These are phyloP conservation scores for Cerioporus squamosus DNA, from an alignment of 1,284 basidiomycete species.

Conservation along the genomic window DNA sequence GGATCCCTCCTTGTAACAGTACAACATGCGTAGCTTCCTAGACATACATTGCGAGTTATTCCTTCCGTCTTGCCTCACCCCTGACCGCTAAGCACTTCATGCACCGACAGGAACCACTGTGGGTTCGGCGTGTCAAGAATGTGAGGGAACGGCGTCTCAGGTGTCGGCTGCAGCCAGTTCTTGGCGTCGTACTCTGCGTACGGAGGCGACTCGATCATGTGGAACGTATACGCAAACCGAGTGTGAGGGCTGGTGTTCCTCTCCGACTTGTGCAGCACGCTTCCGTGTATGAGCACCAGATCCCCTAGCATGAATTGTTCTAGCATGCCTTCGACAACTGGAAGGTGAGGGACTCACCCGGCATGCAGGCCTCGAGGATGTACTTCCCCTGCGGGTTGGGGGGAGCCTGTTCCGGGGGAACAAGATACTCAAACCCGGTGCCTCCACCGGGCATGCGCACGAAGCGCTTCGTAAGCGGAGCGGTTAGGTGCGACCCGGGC, in stretches of 20 bases:
- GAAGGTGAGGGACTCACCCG: slow-evolving; percentile 54
- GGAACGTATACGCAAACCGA: slow-evolving; percentile 93
- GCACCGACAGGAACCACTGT: slow-evolving; percentile 25
- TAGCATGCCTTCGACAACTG: neutral
- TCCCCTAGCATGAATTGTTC: slow-evolving; percentile 54
- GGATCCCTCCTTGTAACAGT: neutral
- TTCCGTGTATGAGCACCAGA: slow-evolving; percentile 89
- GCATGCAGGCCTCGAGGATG: slow-evolving; percentile 73
- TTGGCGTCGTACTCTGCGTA: slow-evolving; percentile 73
- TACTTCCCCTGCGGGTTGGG: slow-evolving; percentile 59
- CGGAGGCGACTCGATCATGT: slow-evolving; percentile 81
- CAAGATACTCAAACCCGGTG: slow-evolving; percentile 78
- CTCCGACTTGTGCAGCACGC: slow-evolving; percentile 88
- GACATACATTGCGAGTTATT: too few species aligned
- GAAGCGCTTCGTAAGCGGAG: slow-evolving; percentile 81
- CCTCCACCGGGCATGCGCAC: slow-evolving; percentile 74
- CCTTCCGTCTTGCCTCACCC: too few species aligned
- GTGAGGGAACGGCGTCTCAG: slow-evolving; percentile 78
- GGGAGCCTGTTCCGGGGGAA: slow-evolving; percentile 44
- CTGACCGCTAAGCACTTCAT: slow-evolving; percentile 1
- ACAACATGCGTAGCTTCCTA: neutral
- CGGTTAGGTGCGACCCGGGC: slow-evolving; percentile 85
- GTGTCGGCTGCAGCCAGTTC: slow-evolving; percentile 91
- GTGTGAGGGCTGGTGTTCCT: slow-evolving; percentile 75
- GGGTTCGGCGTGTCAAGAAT: slow-evolving; percentile 52